Conservation (phyloP, 441 rosid species). For the Gossypium schwendimanii region DNA sequence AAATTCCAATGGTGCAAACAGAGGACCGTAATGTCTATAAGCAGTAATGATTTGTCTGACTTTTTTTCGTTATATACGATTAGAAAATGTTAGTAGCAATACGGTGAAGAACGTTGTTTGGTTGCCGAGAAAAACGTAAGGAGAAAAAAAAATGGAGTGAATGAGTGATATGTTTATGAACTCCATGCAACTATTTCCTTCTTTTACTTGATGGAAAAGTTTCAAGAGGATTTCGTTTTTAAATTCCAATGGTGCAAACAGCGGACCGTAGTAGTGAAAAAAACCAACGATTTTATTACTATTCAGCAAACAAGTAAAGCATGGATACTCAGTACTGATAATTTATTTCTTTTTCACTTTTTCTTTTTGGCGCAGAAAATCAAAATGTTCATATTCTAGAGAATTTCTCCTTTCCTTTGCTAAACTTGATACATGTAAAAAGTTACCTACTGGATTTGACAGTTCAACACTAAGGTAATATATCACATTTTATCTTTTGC, state of each 20-base stretch:
- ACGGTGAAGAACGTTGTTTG: slow-evolving; percentile 10
- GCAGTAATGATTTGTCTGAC: background rate
- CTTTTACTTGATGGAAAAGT: background rate
- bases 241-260: background rate
- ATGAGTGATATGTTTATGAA: background rate
- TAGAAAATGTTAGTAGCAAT: background rate
- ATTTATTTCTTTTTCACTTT: background rate
- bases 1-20: background rate
- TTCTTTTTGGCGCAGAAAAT: slow-evolving; percentile 14
- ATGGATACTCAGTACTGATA: background rate
- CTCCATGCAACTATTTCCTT: background rate
- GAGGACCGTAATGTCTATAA: background rate
- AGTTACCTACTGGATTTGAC: slow-evolving; percentile 25
- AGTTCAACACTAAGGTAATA: slow-evolving; percentile 24
- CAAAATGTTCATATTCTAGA: slow-evolving; percentile 20
- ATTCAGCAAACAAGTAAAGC: background rate
- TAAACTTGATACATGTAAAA: slow-evolving; percentile 24
- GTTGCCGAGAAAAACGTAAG: slow-evolving; percentile 8
- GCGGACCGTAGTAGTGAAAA: too few relatives aligned
- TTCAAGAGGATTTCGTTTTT: background rate
- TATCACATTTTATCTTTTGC: background rate
- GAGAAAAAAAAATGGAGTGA: background rate
- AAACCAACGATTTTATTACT: background rate
- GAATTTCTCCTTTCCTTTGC: slow-evolving; percentile 26
- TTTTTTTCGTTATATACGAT: background rate